Evolutionary conservation across 345 rosid species (phyloP).

Genomic region (Citrus maxima): DNA sequence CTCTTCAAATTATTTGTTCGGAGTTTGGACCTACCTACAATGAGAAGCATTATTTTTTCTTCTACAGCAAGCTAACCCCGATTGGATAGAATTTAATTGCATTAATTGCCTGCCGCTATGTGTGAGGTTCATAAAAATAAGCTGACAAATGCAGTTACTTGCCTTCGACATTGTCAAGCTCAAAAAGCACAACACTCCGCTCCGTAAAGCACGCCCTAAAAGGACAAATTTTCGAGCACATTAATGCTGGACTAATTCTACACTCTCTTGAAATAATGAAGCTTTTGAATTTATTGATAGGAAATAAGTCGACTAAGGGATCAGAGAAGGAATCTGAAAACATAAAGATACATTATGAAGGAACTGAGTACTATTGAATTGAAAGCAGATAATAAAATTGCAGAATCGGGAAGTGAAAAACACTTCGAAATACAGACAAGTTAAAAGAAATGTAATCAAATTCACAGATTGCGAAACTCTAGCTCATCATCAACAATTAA

Average conservation of each 20-base stretch:
- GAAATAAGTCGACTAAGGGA: constrained; percentile 13
- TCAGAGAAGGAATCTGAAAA: constrained; percentile 16
- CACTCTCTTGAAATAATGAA: not conserved
- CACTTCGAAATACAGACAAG: constrained; percentile 12
- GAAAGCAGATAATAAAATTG: constrained; percentile 24
- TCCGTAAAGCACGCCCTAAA: not conserved
- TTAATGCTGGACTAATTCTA: not conserved
- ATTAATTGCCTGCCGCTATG: not conserved
- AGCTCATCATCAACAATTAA: constrained; percentile 23
- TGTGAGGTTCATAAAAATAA: not conserved
- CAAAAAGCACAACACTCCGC: not conserved
- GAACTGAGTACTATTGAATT: constrained; percentile 9
- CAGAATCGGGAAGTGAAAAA: constrained; percentile 5
- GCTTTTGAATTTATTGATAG: constrained; percentile 11
- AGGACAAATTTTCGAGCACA: not conserved
- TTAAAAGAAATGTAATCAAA: constrained; percentile 8
- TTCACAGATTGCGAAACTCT: constrained; percentile 14
- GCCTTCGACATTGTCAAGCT: not conserved
- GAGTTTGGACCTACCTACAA: not conserved
- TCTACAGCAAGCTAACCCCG: not conserved
- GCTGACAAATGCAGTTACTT: not conserved
- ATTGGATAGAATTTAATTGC: not conserved
- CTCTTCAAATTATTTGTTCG: not conserved
- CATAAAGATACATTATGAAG: constrained; percentile 5
- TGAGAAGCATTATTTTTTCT: not conserved